Evolutionary conservation across 2,329 filamentous ascomycete species (phyloP).

Genomic region (Colletotrichum siamense): DNA sequence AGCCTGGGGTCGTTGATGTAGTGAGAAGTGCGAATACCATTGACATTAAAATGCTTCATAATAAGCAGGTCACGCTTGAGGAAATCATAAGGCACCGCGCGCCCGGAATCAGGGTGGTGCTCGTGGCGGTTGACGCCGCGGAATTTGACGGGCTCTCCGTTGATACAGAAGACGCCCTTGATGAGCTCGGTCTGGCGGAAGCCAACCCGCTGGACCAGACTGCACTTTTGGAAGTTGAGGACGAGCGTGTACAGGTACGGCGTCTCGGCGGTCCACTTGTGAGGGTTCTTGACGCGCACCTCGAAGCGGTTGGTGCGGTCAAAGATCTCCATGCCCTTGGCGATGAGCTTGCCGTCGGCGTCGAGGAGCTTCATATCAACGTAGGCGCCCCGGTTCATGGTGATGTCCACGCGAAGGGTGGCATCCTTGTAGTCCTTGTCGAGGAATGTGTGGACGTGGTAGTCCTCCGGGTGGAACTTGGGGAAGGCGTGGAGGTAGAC

Average conservation of each 20-base stretch:
- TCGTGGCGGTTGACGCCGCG: slow-evolving; percentile 76
- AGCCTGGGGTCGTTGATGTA: slow-evolving; percentile 66
- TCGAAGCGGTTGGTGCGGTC: slow-evolving; percentile 44
- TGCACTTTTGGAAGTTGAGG: slow-evolving; percentile 40
- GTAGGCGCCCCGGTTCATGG: slow-evolving; percentile 40
- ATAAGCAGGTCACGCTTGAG: slow-evolving; percentile 64
- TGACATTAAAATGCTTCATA: slow-evolving; percentile 75
- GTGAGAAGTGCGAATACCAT: slow-evolving; percentile 72
- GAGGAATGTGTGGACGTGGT: slow-evolving; percentile 60
- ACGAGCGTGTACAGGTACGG: slow-evolving; percentile 64
- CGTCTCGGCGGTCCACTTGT: slow-evolving; percentile 74
- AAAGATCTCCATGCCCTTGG: slow-evolving; percentile 27
- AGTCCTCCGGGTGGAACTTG: slow-evolving; percentile 57
- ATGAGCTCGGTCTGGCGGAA: slow-evolving; percentile 69
- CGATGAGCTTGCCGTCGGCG: slow-evolving; percentile 31
- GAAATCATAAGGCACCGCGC: slow-evolving; percentile 66
- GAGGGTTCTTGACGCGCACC: slow-evolving; percentile 52
- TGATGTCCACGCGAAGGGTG: slow-evolving; percentile 50
- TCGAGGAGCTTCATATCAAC: slow-evolving; percentile 42
- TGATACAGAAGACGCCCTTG: slow-evolving; percentile 67
- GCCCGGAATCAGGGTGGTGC: slow-evolving; percentile 67
- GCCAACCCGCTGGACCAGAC: slow-evolving; percentile 61
- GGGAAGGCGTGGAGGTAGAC: slow-evolving; percentile 70
- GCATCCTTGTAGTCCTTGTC: slow-evolving; percentile 61
- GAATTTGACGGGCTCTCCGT: slow-evolving; percentile 68